Conservation (phyloP, 257 asterid species). For the Nicotiana otophora region DNA sequence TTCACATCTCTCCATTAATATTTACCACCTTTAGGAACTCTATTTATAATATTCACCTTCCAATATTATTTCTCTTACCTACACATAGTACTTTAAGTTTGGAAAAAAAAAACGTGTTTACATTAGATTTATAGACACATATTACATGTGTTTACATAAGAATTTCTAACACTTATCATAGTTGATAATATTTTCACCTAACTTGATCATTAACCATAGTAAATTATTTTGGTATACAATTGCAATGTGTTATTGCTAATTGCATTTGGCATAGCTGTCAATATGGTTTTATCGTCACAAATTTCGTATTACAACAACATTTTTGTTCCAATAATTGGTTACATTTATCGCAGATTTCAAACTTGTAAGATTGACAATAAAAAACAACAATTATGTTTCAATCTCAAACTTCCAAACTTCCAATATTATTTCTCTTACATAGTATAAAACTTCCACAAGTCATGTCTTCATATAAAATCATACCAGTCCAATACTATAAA, state of each 20-base stretch:
- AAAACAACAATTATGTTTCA: not conserved
- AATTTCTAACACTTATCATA: too few relatives aligned
- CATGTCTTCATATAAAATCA: not conserved
- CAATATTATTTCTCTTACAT: too few relatives aligned
- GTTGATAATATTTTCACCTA: too few relatives aligned
- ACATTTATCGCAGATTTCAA: not conserved
- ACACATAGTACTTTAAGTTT: not conserved
- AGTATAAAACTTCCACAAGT: too few relatives aligned
- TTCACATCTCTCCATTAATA: not conserved
- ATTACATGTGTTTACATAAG: too few relatives aligned
- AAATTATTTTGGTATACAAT: too few relatives aligned
- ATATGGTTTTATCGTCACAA: not conserved
- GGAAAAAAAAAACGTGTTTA: not conserved
- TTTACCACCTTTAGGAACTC: not conserved
- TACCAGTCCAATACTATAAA: not conserved
- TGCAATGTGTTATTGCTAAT: not conserved
- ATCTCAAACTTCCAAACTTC: too few relatives aligned
- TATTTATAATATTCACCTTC: not conserved
- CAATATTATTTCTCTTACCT: constrained; percentile 1
- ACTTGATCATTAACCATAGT: too few relatives aligned
- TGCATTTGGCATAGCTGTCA: not conserved
- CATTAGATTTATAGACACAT: not conserved
- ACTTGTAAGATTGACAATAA: not conserved
- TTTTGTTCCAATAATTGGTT: not conserved
- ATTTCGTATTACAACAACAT: not conserved